Conservation (phyloP, 2,329 filamentous ascomycete genomes). For the Alternaria sp. region DNA sequence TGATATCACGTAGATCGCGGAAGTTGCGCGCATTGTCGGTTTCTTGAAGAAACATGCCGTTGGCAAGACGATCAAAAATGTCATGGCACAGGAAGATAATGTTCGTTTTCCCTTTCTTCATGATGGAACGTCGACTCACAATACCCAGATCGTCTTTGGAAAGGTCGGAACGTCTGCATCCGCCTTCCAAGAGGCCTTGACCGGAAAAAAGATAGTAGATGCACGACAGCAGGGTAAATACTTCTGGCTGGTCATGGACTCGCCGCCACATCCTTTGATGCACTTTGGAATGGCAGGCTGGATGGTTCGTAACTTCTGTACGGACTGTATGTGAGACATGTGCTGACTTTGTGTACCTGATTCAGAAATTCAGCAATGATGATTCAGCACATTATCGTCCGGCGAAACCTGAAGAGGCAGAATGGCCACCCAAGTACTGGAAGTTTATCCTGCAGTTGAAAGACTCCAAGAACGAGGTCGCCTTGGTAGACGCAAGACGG, state of each 20-base stretch:
- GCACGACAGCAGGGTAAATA: constrained; percentile 95
- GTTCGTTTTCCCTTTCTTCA: constrained; percentile 11
- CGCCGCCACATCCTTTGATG: constrained; percentile 84
- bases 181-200: constrained; percentile 75
- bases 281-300: constrained; percentile 81
- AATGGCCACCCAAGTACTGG: constrained; percentile 89
- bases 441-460: constrained; percentile 81
- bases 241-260: constrained; percentile 85
- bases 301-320: constrained; percentile 43
- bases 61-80: constrained; percentile 76
- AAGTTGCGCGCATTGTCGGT: constrained; percentile 83
- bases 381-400: constrained; percentile 81
- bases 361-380: constrained; percentile 73
- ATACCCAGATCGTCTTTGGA: constrained; percentile 74
- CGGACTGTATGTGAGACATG: neutral
- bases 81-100: constrained; percentile 76
- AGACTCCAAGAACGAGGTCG: constrained; percentile 67
- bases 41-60: constrained; percentile 84
- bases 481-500: constrained; percentile 83
- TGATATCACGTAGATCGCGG: constrained; percentile 52
- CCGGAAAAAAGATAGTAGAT: constrained; percentile 72
- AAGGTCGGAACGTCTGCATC: constrained; percentile 83
- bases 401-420: constrained; percentile 61
- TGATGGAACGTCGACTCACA: neutral
- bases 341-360: neutral